Percentiles rank a stretch among this genome's conserved stretches.
These are phyloP conservation scores for Agrocybe chaxingu DNA, from an alignment of 768 basidiomycete genomes.

Conservation along the genomic window DNA sequence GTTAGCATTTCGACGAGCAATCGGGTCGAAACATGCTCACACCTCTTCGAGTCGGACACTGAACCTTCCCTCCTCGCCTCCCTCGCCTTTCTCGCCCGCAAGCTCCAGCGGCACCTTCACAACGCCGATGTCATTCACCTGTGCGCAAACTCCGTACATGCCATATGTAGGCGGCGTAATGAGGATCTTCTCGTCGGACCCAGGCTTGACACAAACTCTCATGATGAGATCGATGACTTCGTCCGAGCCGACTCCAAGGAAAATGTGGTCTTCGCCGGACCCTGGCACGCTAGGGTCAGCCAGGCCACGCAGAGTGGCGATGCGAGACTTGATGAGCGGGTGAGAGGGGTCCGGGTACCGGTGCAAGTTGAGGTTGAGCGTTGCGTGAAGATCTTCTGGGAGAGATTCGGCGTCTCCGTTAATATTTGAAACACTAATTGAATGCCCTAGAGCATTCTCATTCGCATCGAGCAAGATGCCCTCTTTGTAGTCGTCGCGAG, in stretches of 20 bases:
- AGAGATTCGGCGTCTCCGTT: constrained; percentile 14
- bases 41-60: constrained; percentile 75
- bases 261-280: constrained; percentile 56
- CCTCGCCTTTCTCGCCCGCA: constrained; percentile 59
- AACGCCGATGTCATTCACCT: constrained; percentile 88
- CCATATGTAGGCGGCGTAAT: constrained; percentile 96
- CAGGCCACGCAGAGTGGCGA: constrained; percentile 71
- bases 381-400: constrained; percentile 31
- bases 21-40: constrained; percentile 18
- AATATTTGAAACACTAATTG: constrained; percentile 45
- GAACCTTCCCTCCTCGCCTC: constrained; percentile 70
- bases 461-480: constrained; percentile 97
- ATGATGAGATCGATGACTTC: constrained; percentile 95
- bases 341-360: constrained; percentile 95
- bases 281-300: constrained; percentile 31
- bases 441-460: constrained; percentile 92
- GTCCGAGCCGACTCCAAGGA: constrained; percentile 95
- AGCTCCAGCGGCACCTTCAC: constrained; percentile 74
- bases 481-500: constrained; percentile 89
- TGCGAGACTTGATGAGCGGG: constrained; percentile 68
- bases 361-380: constrained; percentile 59
- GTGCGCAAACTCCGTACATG: constrained; percentile 94
- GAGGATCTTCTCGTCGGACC: constrained; percentile 70
- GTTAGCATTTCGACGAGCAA: background rate
- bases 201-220: constrained; percentile 82